These are phyloP conservation scores for Calonectria pauciramosa DNA, from an alignment of 2,329 filamentous ascomycete species.

Conservation along the genomic window DNA sequence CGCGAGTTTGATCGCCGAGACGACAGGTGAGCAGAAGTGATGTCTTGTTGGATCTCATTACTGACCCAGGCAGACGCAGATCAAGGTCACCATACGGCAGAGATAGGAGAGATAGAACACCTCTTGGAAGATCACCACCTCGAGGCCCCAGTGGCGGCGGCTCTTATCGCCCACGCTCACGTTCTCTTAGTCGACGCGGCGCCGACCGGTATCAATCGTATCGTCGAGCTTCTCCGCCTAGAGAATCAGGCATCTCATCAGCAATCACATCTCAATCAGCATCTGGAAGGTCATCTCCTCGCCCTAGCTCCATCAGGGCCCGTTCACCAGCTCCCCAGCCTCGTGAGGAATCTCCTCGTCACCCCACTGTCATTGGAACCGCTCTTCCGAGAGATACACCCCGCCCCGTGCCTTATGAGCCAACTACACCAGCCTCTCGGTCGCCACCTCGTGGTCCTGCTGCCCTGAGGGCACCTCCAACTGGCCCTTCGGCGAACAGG, in stretches of 20 bases:
- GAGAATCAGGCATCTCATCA: slow-evolving; percentile 65
- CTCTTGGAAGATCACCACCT: slow-evolving; percentile 46
- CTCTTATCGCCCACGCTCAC: slow-evolving; percentile 67
- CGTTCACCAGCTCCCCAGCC: slow-evolving; percentile 63
- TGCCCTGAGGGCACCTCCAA: slow-evolving; percentile 65
- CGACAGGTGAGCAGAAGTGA: slow-evolving; percentile 50
- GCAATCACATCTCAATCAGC: slow-evolving; percentile 64
- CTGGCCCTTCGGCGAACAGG: slow-evolving; percentile 55
- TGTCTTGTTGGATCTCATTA: background rate
- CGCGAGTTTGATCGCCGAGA: slow-evolving; percentile 58
- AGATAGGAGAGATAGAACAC: slow-evolving; percentile 58
- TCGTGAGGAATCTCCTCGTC: slow-evolving; percentile 56
- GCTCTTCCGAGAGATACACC: slow-evolving; percentile 46
- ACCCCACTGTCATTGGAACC: slow-evolving; percentile 38
- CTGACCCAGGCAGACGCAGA: slow-evolving; percentile 58
- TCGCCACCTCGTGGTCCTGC: slow-evolving; percentile 70
- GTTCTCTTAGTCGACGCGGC: slow-evolving; percentile 63
- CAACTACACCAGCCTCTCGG: slow-evolving; percentile 47
- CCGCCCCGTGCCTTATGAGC: slow-evolving; percentile 46
- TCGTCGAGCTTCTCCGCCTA: slow-evolving; percentile 62
- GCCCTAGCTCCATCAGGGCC: slow-evolving; percentile 59
- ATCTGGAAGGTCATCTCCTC: slow-evolving; percentile 68
- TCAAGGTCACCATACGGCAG: slow-evolving; percentile 68
- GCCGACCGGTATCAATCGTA: slow-evolving; percentile 59
- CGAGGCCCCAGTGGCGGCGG: slow-evolving; percentile 50